Evolutionary conservation across 2,329 filamentous ascomycete genomes (phyloP), one percentile per base, ranked within the genome.

Genomic region (Boeremia lycopersici): DNA sequence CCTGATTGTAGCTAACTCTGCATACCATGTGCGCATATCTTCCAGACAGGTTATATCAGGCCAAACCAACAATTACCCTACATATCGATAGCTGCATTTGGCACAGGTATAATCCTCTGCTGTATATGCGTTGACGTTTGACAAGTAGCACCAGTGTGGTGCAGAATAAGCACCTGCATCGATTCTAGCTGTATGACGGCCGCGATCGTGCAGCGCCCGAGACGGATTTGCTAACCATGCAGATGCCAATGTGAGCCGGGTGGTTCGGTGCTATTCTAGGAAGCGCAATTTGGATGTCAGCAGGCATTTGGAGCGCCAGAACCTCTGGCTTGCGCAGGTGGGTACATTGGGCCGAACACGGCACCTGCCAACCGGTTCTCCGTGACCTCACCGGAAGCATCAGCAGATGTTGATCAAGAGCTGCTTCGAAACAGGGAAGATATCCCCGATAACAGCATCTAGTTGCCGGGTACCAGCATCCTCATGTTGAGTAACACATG

Each of bases 301-400:
- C 30, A 34, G 41, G 38, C 40, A 11, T 25, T 34, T 29, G 48
- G 41, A 29, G 41, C 23, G 35, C 31, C 41, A 41, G 42, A 35
- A 10, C 25, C 13, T 19, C 9, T 23, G 42, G 48, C 48, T 45
- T 52, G 41, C 48, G 48, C 30, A 35, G n/a, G 34, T 41, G 19
- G 48, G 26, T 34, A 17, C n/a, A 17, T n/a, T 15, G 25, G n/a
- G 33, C 43, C 43, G 43, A 38, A 12, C 25, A 6, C 34, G 34
- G 33, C 33, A 15, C 15, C 34, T 36, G 34, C 15, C 3, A 36
- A 19, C 34, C 34, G 12, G 34, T 19, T 36, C 15, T 10, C 15
- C 7, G 19, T 23, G 19, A 23, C 19, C 19, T 23, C 19, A 23
- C 19, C 19, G 19, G 19, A 23, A 3, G 3, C 19, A 23, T 23